Percentiles rank a stretch among this genome's conserved stretches.
phyloP scores from a whole-genome alignment of 2,329 filamentous ascomycete species.

The Podosphaera xanthii region DNA sequence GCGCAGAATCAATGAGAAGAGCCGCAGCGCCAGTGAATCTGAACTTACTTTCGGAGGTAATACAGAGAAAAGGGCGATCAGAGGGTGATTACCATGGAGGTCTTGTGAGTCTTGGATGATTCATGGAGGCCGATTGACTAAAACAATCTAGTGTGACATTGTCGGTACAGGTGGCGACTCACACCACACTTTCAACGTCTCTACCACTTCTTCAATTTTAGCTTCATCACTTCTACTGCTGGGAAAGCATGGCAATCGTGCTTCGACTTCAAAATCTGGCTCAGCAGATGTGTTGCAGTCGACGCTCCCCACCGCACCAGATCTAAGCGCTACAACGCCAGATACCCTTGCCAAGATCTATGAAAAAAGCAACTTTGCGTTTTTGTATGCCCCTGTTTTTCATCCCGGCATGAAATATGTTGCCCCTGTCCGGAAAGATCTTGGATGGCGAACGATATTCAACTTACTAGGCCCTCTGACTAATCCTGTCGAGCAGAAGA shows the following conservation, averaged over 20 bases:
- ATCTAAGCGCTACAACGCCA: slow-evolving; percentile 52
- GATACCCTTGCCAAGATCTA: slow-evolving; percentile 52
- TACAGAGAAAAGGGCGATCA: slow-evolving; percentile 34
- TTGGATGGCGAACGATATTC: slow-evolving; percentile 93
- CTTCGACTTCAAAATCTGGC: slow-evolving; percentile 85
- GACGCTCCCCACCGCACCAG: slow-evolving; percentile 48
- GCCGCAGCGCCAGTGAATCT: slow-evolving; percentile 54
- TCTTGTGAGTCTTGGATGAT: slow-evolving; percentile 33
- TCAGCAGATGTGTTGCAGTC: slow-evolving; percentile 75
- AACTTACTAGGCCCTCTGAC: slow-evolving; percentile 84
- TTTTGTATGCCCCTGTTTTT: slow-evolving; percentile 88
- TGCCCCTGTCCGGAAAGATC: slow-evolving; percentile 60
- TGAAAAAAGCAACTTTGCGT: slow-evolving; percentile 66
- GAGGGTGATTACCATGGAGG: slow-evolving; percentile 65
- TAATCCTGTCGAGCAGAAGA: slow-evolving; percentile 63
- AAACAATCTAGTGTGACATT: slow-evolving; percentile 46
- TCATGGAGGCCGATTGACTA: slow-evolving; percentile 3
- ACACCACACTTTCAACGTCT: slow-evolving; percentile 97
- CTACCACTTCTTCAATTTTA: slow-evolving; percentile 81
- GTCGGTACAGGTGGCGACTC: slow-evolving; percentile 92
- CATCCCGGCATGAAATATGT: slow-evolving; percentile 87
- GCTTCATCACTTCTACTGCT: slow-evolving; percentile 67
- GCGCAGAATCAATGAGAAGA: slow-evolving; percentile 61
- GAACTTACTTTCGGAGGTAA: slow-evolving; percentile 32
- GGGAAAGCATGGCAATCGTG: slow-evolving; percentile 89